These are phyloP conservation scores for Xylaria telfairii DNA, from an alignment of 495 filamentous ascomycete species.

Conservation along the genomic window DNA sequence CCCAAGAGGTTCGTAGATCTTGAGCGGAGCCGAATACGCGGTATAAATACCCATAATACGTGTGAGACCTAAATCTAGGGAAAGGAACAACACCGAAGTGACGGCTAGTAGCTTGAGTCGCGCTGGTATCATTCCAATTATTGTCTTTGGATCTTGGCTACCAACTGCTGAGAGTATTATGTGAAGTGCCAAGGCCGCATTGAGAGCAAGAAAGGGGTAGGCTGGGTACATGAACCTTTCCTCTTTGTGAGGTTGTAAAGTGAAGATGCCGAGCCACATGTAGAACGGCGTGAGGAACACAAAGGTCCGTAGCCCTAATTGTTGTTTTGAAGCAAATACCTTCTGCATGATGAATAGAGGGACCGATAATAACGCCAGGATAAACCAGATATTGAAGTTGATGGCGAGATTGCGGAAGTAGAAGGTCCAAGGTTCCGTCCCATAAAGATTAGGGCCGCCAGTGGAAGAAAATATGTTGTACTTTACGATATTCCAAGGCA, in stretches of 20 bases:
- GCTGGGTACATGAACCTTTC: constrained; percentile 98
- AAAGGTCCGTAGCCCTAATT: constrained; percentile 67
- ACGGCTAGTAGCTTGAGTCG: constrained; percentile 70
- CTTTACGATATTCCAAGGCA: constrained; percentile 89
- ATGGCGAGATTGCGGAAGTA: constrained; percentile 90
- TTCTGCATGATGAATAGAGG: constrained; percentile 65
- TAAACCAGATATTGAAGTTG: constrained; percentile 95
- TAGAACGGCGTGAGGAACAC: constrained; percentile 86
- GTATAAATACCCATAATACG: constrained; percentile 81
- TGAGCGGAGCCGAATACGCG: constrained; percentile 85
- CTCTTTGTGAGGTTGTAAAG: constrained; percentile 93
- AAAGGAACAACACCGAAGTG: constrained; percentile 56
- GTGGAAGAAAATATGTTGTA: constrained; percentile 91
- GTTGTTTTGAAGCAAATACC: constrained; percentile 47
- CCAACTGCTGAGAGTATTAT: constrained; percentile 75
- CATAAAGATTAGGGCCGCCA: constrained; percentile 90
- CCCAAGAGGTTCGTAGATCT: constrained; percentile 66
- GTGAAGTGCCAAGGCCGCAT: constrained; percentile 86
- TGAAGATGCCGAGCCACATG: constrained; percentile 92
- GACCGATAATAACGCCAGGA: constrained; percentile 75
- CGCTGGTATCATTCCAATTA: constrained; percentile 72
- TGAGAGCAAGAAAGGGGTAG: constrained; percentile 91
- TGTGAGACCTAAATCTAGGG: constrained; percentile 68
- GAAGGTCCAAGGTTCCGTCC: constrained; percentile 96
- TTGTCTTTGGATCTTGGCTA: constrained; percentile 64